Conservation (phyloP, 768 basidiomycete genomes). For the Hirschioporus abietinus region DNA sequence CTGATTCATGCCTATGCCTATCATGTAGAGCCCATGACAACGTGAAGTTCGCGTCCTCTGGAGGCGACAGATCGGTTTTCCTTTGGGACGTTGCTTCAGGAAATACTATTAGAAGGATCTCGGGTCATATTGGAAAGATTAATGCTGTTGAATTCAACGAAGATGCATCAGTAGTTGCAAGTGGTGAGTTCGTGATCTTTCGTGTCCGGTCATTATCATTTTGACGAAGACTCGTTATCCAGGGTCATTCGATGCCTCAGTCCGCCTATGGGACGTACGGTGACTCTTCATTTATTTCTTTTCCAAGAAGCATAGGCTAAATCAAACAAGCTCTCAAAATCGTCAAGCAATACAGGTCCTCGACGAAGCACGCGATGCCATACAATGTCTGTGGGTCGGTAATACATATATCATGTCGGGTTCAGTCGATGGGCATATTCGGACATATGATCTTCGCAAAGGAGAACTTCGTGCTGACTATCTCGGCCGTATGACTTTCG, state of each 20-base stretch:
- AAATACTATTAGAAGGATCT: conserved; percentile 71
- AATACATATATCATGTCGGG: conserved; percentile 68
- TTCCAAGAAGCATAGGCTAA: neutral
- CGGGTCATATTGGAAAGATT: conserved; percentile 89
- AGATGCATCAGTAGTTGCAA: conserved; percentile 82
- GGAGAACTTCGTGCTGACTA: conserved; percentile 87
- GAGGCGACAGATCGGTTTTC: conserved; percentile 90
- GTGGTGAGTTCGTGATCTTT: conserved; percentile 48
- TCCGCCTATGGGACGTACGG: conserved; percentile 91
- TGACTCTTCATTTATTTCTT: conserved; percentile 28
- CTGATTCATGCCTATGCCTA: neutral
- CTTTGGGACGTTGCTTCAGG: conserved; percentile 95
- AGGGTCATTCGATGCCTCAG: conserved; percentile 92
- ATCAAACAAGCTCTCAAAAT: conserved; percentile 51
- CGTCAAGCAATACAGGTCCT: conserved; percentile 87
- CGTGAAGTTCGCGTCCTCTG: conserved; percentile 87
- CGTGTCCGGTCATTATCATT: neutral
- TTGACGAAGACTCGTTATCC: conserved; percentile 3
- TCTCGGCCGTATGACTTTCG: conserved; percentile 68
- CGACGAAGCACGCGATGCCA: conserved; percentile 82
- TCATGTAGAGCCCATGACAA: conserved; percentile 79
- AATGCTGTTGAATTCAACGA: conserved; percentile 87
- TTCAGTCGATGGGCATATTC: conserved; percentile 86
- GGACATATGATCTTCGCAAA: conserved; percentile 93
- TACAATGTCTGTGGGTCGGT: conserved; percentile 72